phyloP scores from a whole-genome alignment of 441 rosid species.

The Erysimum cheiri region DNA sequence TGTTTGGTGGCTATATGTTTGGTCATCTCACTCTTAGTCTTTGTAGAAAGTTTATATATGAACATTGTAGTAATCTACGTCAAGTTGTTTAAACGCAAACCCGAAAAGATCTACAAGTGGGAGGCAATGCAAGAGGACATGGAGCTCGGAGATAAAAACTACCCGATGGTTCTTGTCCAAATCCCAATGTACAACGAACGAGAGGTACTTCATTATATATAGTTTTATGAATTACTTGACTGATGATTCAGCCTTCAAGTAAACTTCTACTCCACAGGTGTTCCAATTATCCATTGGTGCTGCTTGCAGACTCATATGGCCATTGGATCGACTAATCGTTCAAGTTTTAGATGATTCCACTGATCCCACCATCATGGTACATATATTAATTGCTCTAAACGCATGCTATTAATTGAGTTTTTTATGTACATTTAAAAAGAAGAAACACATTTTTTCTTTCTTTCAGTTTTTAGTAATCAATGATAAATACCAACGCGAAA shows the following conservation, averaged over 20 bases:
- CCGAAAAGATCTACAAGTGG: slow-evolving; percentile 67
- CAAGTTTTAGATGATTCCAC: slow-evolving; percentile 83
- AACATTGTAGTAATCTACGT: slow-evolving; percentile 53
- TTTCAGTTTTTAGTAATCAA: not conserved
- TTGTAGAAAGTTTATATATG: slow-evolving; percentile 65
- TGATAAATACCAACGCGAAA: not conserved
- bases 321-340: slow-evolving; percentile 61
- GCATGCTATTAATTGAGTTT: not conserved
- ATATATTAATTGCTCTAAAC: not conserved
- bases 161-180: slow-evolving; percentile 70
- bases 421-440: not conserved
- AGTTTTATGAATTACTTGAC: not conserved
- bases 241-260: not conserved
- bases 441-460: not conserved
- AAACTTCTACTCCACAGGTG: slow-evolving; percentile 48
- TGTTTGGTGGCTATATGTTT: slow-evolving; percentile 55
- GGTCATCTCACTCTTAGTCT: slow-evolving; percentile 57
- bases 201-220: slow-evolving; percentile 49
- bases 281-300: slow-evolving; percentile 72
- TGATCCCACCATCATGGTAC: slow-evolving; percentile 52
- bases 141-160: slow-evolving; percentile 56
- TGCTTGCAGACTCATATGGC: slow-evolving; percentile 75
- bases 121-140: slow-evolving; percentile 65
- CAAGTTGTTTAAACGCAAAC: slow-evolving; percentile 52
- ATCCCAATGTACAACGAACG: slow-evolving; percentile 77